phyloP scores from a whole-genome alignment of 2,329 filamentous ascomycete genomes.

The Alternaria triticimaculans region DNA sequence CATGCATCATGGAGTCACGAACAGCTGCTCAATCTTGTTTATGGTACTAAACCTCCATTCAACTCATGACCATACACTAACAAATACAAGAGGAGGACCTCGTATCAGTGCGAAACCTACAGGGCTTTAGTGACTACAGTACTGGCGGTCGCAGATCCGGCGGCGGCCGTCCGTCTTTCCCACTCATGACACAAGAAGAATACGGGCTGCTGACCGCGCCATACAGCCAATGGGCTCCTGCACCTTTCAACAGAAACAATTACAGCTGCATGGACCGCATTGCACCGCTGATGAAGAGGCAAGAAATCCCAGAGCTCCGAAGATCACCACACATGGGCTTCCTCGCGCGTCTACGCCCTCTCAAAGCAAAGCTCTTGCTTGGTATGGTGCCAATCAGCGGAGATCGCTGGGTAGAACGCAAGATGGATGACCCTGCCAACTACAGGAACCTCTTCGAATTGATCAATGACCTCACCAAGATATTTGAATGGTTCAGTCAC shows the following conservation, averaged over 20 bases:
- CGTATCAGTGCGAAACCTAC: not conserved
- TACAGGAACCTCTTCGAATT: slow-evolving; percentile 21
- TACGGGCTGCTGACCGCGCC: not conserved
- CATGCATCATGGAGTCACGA: slow-evolving; percentile 18
- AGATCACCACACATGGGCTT: not conserved
- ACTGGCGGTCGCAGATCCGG: not conserved
- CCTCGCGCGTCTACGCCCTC: slow-evolving; percentile 12
- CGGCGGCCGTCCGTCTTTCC: slow-evolving; percentile 12
- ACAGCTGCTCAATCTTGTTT: slow-evolving; percentile 9
- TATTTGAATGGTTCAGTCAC: slow-evolving; percentile 22
- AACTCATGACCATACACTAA: not conserved
- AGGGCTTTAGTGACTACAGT: slow-evolving; percentile 6
- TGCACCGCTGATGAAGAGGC: not conserved
- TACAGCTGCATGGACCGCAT: not conserved
- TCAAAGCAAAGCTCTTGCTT: slow-evolving; percentile 21
- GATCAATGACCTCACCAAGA: slow-evolving; percentile 15
- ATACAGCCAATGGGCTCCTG: slow-evolving; percentile 12
- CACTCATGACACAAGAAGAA: slow-evolving; percentile 17
- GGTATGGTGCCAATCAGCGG: slow-evolving; percentile 26
- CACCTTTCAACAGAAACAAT: not conserved
- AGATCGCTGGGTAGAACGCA: slow-evolving; percentile 23
- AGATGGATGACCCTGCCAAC: slow-evolving; percentile 27
- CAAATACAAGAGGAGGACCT: slow-evolving; percentile 3
- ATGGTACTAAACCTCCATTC: not conserved
- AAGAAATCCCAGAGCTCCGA: not conserved